Base-by-base conservation (phyloP, 169 alveolate species). In the Besnoitia besnoiti region DNA sequence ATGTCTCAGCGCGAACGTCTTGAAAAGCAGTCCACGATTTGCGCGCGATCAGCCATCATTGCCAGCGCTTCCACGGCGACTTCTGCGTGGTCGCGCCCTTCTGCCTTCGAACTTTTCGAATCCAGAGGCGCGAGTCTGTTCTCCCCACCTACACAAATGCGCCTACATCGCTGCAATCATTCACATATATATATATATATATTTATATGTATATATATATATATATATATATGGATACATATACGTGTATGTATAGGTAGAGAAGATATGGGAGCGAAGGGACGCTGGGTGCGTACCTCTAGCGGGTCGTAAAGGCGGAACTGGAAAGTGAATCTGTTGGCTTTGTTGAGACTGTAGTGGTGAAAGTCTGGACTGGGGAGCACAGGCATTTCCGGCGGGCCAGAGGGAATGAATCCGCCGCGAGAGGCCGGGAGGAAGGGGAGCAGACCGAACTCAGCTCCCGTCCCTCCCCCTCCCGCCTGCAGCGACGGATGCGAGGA, bases 301-400 rank as follows among this genome's bases (percentile, higher is more conserved):
- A 59, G 59, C 0, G 91, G 91, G 39, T 85, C 91, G 61, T 85
- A 85, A 14, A 85, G 84, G 0, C 91, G 55, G 42, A 85, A 44
- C 49, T 85, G 91, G 39, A 50, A 85, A 35, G 42, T 39, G 35
- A 50, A 47, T 14, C 80, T 37, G 51, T 67, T 42, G 44, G 42
- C 59, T 4, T 30, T 16, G 47, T 85, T 73, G 51, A 62, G 62
- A 21, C 85, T 50, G 59, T 49, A 85, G 61, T 85, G 55, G 0
- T n/a, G 59, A 40, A 85, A 85, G 61, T 85, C 91, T 0, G 30
- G 27, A 27, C 84, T 33, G 24, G 67, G 77, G 46, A 50, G 44
- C 33, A 35, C 40, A 3, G 91, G 91, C 51, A 85, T 47, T 16
- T 67, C 80, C 7, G 91, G 91, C 30, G 91, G 91, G 44, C 30